A percentile compares a stretch with the other conserved stretches of the same genome.
phyloP scores from a whole-genome alignment of 2,329 filamentous ascomycete species.

The Aspergillus ruber region DNA sequence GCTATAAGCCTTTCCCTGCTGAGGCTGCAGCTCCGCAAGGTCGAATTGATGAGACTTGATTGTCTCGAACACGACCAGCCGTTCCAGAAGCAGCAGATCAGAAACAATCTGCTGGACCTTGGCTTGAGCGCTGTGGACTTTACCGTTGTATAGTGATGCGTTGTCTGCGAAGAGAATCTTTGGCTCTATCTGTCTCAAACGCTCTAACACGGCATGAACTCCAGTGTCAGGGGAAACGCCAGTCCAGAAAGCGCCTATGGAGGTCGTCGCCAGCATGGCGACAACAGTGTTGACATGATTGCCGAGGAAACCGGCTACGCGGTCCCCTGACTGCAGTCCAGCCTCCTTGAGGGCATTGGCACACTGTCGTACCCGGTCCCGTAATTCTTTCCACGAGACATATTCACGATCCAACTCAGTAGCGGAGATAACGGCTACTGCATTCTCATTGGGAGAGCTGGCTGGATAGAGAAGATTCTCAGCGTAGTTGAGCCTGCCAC shows the following conservation, averaged over 20 bases:
- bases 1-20: constrained; percentile 32
- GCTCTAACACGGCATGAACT: constrained; percentile 82
- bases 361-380: constrained; percentile 69
- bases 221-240: constrained; percentile 89
- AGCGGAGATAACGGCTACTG: constrained; percentile 68
- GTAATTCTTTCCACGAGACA: constrained; percentile 71
- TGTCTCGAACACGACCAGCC: constrained; percentile 69
- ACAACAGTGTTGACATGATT: constrained; percentile 85
- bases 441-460: constrained; percentile 50
- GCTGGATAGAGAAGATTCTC: constrained; percentile 85
- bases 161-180: constrained; percentile 81
- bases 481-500: constrained; percentile 79
- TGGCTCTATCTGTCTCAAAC: constrained; percentile 78
- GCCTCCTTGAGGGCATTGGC: constrained; percentile 62
- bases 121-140: constrained; percentile 69
- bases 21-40: constrained; percentile 26
- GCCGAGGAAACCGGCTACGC: constrained; percentile 69
- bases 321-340: constrained; percentile 57
- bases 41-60: constrained; percentile 40
- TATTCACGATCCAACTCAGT: constrained; percentile 65
- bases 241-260: constrained; percentile 85
- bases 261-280: constrained; percentile 76
- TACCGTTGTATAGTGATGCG: constrained; percentile 83
- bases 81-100: constrained; percentile 59
- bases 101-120: constrained; percentile 75